These are phyloP conservation scores for Thermoascus crustaceus DNA, from an alignment of 2,329 filamentous ascomycete genomes.

Conservation along the genomic window DNA sequence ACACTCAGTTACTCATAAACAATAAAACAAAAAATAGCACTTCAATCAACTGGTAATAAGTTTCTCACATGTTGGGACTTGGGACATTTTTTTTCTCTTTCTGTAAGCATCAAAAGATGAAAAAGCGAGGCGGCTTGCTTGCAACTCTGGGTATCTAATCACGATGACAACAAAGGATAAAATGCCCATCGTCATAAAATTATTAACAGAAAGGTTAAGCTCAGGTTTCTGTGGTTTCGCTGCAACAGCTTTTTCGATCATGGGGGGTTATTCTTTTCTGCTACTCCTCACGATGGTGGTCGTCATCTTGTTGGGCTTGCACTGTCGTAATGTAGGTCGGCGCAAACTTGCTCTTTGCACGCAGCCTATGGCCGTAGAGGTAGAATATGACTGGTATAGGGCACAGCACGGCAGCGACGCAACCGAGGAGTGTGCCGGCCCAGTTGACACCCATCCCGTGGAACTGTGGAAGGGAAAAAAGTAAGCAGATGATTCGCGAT, in stretches of 20 bases:
- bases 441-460: slow-evolving; percentile 24
- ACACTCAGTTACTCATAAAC: too few species aligned
- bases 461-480: slow-evolving; percentile 6
- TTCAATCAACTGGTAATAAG: too few species aligned
- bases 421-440: slow-evolving; percentile 30
- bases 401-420: slow-evolving; percentile 25
- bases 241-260: too few species aligned
- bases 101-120: background rate
- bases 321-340: slow-evolving; percentile 16
- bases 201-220: too few species aligned
- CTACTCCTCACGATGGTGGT: slow-evolving; percentile 4
- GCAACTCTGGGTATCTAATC: background rate
- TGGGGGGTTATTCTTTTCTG: too few species aligned
- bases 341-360: slow-evolving; percentile 28
- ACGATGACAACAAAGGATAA: background rate
- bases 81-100: too few species aligned
- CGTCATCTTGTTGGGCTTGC: slow-evolving; percentile 9
- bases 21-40: too few species aligned
- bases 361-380: slow-evolving; percentile 22
- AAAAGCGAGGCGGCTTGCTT: background rate
- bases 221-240: too few species aligned
- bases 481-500: background rate
- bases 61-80: too few species aligned
- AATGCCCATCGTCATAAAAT: too few species aligned
- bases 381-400: slow-evolving; percentile 33